Evolutionary conservation across 257 asterid genomes (phyloP).

Genomic region (Fraxinus anomala): DNA sequence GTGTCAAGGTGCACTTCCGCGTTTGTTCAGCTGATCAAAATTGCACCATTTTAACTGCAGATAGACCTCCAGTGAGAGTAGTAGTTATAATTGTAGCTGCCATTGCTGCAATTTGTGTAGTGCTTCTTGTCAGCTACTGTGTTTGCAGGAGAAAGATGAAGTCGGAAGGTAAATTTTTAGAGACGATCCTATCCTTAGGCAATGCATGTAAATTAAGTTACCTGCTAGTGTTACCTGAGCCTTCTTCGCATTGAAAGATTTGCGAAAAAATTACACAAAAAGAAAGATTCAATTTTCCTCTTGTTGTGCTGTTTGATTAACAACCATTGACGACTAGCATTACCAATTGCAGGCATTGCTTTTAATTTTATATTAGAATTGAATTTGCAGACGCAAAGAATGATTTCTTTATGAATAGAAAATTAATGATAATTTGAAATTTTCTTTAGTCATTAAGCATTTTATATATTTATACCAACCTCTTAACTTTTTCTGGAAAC

Average conservation of each 20-base stretch:
- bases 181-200: background rate
- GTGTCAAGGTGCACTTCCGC: background rate
- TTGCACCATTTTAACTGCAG: constrained; percentile 24
- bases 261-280: too few relatives aligned
- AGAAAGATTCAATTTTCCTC: background rate
- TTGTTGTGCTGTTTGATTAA: background rate
- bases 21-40: constrained; percentile 19
- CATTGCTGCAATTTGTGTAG: constrained; percentile 22
- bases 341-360: background rate
- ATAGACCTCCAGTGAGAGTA: constrained; percentile 21
- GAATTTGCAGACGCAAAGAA: background rate
- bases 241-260: background rate
- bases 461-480: background rate
- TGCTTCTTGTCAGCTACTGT: constrained; percentile 33
- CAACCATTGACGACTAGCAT: background rate
- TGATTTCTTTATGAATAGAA: background rate
- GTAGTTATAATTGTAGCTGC: constrained; percentile 25
- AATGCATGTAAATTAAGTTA: background rate
- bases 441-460: background rate
- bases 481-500: background rate
- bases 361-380: background rate
- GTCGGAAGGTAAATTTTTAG: constrained; percentile 25
- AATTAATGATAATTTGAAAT: background rate
- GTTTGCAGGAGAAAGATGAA: constrained; percentile 29
- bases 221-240: background rate